Evolutionary conservation across 306 rosid genomes (phyloP), one percentile per base, ranked within the genome.

Genomic region (Psophocarpus tetragonolobus): DNA sequence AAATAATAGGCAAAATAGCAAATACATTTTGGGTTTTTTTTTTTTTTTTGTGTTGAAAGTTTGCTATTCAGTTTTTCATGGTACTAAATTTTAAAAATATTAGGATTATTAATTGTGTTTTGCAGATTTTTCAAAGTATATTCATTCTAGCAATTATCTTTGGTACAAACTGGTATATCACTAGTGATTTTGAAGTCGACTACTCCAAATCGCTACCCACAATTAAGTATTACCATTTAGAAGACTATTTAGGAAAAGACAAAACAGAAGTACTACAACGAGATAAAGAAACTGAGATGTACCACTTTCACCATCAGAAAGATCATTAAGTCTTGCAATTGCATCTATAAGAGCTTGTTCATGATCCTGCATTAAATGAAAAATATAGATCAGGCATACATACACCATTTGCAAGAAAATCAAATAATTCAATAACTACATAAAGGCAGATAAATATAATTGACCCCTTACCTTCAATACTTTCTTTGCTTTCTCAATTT

Each of bases 301-400:
- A 94, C 98, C 96, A 27, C 93, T 92, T 83, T 92, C 98, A 29
- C 90, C 97, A 48, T 92, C 96, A 76, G 96, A 94, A 69, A 92
- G 84, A 53, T 89, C 94, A 10, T 78, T 76, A 20, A 94, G 88
- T 85, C 85, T 94, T 42, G 91, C 81, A 80, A 94, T 86, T 30
- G 98, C 98, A 82, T 94, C 96, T 3, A 94, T 62, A 73, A 94
- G 97, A 67, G 98, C 86, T 83, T 90, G 96, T 75, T 94, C 98
- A 50, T 94, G 98, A 13, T 92, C 98, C 98, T 94, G 91, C 79
- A 33, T 60, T 17, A 65, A 58, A 72, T 67, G 67, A 30, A 64
- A 53, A 64, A 53, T 27, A 68, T 10, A 61, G 65, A 80, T 80
- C 72, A 77, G 60, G 51, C 53, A 50, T 39, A 45, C 20, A n/a